phyloP scores from a whole-genome alignment of 305 asterid species.

The Rubia tinctorum region DNA sequence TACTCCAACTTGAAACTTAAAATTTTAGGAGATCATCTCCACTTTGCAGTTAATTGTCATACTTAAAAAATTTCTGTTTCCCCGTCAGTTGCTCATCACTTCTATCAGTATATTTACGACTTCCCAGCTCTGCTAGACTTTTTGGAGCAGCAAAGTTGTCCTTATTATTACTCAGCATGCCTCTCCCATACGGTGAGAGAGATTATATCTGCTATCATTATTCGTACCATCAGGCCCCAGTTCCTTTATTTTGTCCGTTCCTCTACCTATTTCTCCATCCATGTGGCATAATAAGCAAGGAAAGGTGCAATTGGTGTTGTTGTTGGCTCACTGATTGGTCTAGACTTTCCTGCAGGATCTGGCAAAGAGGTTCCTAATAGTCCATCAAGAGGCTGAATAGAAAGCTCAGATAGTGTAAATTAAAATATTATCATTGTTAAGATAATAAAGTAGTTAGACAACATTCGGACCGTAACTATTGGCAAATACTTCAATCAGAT shows the following conservation, averaged over 20 bases:
- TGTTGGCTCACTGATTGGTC: conserved; percentile 36
- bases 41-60: conserved; percentile 37
- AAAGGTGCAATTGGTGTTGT: conserved; percentile 31
- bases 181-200: conserved; percentile 48
- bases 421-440: not conserved
- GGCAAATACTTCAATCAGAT: not conserved
- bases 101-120: conserved; percentile 39
- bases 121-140: conserved; percentile 73
- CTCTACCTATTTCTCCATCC: conserved; percentile 40
- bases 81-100: conserved; percentile 49
- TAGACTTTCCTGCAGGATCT: conserved; percentile 45
- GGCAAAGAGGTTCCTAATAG: conserved; percentile 52
- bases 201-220: conserved; percentile 38
- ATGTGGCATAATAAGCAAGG: conserved; percentile 25
- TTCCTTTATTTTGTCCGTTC: conserved; percentile 51
- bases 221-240: conserved; percentile 42
- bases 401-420: conserved; percentile 12
- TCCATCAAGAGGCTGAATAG: conserved; percentile 80
- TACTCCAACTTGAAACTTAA: conserved; percentile 4
- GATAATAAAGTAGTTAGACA: not conserved
- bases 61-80: conserved; percentile 52
- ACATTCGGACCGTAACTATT: not conserved
- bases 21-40: conserved; percentile 33
- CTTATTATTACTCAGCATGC: conserved; percentile 26
- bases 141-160: conserved; percentile 60